Base-by-base conservation (phyloP, 495 filamentous ascomycete genomes). In the Aspergillus sparsus region DNA sequence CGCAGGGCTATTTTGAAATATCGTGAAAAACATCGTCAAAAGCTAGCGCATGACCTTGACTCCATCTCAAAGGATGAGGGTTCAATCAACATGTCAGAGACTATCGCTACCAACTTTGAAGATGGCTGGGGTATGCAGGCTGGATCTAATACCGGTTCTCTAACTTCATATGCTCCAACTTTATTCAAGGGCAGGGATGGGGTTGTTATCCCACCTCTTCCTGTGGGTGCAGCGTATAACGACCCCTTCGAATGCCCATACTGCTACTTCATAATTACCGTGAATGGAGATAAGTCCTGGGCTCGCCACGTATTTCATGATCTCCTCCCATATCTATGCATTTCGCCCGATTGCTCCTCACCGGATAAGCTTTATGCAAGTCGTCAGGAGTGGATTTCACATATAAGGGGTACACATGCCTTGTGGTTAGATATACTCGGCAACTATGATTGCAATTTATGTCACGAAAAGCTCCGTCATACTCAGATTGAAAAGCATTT, bases 1-100 rank as follows among this genome's bases (percentile, higher is more conserved):
- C 58, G 49, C 42, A 47, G 47, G 41, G 58, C 62, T 4, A 39
- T 65, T 12, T 27, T 69, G 3, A 50, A 55, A 13, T 69, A 69
- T 36, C 39, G 60, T 2, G 62, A 69, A 44, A 37, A 57, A 35
- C 67, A 69, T 33, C 53, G 35, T 8, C 18, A 10, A 3, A 69
- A 69, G 34, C 46, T 65, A 2, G 37, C 51, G 21, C 57, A 59
- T 2, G 65, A 65, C 18, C 4, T 69, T 1, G 37, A 1, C 9
- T 8, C 37, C 37, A n/a, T n/a, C n/a, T n/a, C n/a, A n/a, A n/a
- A n/a, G n/a, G n/a, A n/a, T n/a, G n/a, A n/a, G n/a, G n/a, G n/a
- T n/a, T n/a, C n/a, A n/a, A n/a, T n/a, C 37, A 1, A 13, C 37
- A 3, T 8, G 13, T 41, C 9, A 41, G 37, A 13, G 13, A 41